Evolutionary conservation across 2,329 filamentous ascomycete species (phyloP), one percentile per base, ranked within the genome.

Genomic region (Albophoma yamanashiensis): DNA sequence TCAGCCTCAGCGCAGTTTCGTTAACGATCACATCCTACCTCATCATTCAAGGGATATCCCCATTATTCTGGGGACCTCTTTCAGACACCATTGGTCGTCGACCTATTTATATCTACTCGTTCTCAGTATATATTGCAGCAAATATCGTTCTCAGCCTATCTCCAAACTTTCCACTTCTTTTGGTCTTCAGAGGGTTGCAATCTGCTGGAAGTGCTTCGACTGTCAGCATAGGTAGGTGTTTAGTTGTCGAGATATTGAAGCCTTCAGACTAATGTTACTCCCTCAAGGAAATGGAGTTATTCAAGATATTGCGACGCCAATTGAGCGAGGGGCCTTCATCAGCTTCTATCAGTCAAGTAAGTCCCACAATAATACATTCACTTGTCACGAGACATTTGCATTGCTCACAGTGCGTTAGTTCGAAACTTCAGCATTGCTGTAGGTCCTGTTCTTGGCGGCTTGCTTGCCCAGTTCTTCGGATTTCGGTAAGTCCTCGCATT

Each of bases 31-130:
- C 76, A 0, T 69, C 73, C 2, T 83, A 82, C 63, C 76, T 80
- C 67, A 71, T 82, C 57, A 69, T 81, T 4, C 80, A 82, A 67
- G 81, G 77, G 7, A 66, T 82, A 20, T 75, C 78, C 3, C 79
- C 80, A 0, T 70, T 75, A 4, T 70, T 82, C 57, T 82, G 77
- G 75, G 77, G 76, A 9, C 73, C 78, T 0, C 68, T 82, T 20
- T 78, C 79, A 5, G 79, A 82, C 63, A 69, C 70, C 0, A 58
- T 75, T 7, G 80, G 79, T 1, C 74, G 80, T 9, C 73, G 80
- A 39, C 70, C 72, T 1, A 73, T 76, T n/a, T 79, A 76, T 59
- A 71, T 78, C 31, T 72, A 71, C 31, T 77, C 77, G 5, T 77
- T 82, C 45, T 43, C 69, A 34, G 73, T 82, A 12, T 82, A 81